A percentile compares a stretch with the other conserved stretches of the same genome.
These are phyloP conservation scores for Fusarium poae DNA, from an alignment of 2,329 filamentous ascomycete species.

Conservation along the genomic window DNA sequence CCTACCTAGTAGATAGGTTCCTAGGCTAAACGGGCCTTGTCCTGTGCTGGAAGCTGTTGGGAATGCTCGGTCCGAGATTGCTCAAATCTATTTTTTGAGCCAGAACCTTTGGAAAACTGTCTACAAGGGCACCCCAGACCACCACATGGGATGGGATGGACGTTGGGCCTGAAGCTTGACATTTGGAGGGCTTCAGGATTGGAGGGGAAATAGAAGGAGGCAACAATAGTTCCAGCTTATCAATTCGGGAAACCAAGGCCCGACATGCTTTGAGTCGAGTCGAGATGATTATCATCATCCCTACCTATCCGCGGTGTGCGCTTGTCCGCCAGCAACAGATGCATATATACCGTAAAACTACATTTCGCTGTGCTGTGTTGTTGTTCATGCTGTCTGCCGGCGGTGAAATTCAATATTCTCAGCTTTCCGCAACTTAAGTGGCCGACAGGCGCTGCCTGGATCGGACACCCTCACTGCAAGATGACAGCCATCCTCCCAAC, in stretches of 20 bases:
- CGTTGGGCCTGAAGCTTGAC: slow-evolving; percentile 6
- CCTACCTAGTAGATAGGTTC: too few species aligned
- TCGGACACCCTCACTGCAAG: slow-evolving; percentile 33
- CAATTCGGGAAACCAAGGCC: slow-evolving; percentile 7
- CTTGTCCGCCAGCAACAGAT: slow-evolving; percentile 6
- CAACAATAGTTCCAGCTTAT: slow-evolving; percentile 4
- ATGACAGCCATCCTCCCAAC: slow-evolving; percentile 8
- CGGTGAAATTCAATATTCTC: slow-evolving; percentile 33
- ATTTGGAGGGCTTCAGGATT: slow-evolving; percentile 23
- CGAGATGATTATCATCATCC: background rate
- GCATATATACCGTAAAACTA: slow-evolving; percentile 3
- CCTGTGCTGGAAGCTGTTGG: slow-evolving; percentile 14
- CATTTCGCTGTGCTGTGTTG: slow-evolving; percentile 2
- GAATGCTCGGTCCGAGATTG: slow-evolving; percentile 26
- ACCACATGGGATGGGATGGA: slow-evolving; percentile 7
- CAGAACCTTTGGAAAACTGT: slow-evolving; percentile 23
- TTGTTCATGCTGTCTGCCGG: slow-evolving; percentile 31
- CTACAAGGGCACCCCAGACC: slow-evolving; percentile 5
- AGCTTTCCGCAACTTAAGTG: slow-evolving; percentile 17
- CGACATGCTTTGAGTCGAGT: slow-evolving; percentile 1
- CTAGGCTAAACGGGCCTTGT: slow-evolving; percentile 32
- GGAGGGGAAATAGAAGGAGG: slow-evolving; percentile 15
- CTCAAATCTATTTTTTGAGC: slow-evolving; percentile 2
- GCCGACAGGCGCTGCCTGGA: slow-evolving; percentile 19
- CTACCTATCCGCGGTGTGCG: slow-evolving; percentile 2